phyloP scores from a whole-genome alignment of 2,329 filamentous ascomycete genomes.

The Aspergillus awamori region DNA sequence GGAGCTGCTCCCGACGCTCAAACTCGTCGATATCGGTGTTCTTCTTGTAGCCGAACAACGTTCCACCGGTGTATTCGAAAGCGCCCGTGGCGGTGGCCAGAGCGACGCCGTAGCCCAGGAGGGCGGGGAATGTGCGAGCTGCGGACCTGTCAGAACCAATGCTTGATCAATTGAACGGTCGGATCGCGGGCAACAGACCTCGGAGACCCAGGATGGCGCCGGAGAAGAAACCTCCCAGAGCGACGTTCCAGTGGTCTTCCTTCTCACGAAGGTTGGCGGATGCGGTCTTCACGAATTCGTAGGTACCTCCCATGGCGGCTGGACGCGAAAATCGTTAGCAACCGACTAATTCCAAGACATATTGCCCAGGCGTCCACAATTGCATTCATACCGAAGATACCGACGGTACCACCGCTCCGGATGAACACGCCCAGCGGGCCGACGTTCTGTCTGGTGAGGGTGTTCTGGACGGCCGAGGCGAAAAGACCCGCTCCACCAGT shows the following conservation, averaged over 20 bases:
- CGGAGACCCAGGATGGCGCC: constrained; percentile 73
- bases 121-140: constrained; percentile 69
- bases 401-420: constrained; percentile 74
- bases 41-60: constrained; percentile 58
- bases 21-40: constrained; percentile 70
- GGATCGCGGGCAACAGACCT: constrained; percentile 56
- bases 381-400: constrained; percentile 60
- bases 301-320: constrained; percentile 75
- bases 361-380: neutral
- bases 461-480: constrained; percentile 80
- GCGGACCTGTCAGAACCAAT: constrained; percentile 21
- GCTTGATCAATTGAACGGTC: neutral
- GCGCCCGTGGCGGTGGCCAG: constrained; percentile 62
- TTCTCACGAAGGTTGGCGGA: constrained; percentile 83
- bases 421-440: constrained; percentile 80
- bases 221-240: constrained; percentile 74
- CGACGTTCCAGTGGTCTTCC: constrained; percentile 75
- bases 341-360: neutral
- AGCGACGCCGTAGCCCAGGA: constrained; percentile 68
- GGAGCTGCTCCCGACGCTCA: constrained; percentile 72
- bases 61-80: constrained; percentile 69
- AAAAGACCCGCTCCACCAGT: constrained; percentile 70
- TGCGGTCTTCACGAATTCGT: constrained; percentile 74
- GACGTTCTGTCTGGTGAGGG: constrained; percentile 78
- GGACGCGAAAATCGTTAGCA: constrained; percentile 21